phyloP scores from a whole-genome alignment of 208 protist species.

The Leishmania martiniquensis region DNA sequence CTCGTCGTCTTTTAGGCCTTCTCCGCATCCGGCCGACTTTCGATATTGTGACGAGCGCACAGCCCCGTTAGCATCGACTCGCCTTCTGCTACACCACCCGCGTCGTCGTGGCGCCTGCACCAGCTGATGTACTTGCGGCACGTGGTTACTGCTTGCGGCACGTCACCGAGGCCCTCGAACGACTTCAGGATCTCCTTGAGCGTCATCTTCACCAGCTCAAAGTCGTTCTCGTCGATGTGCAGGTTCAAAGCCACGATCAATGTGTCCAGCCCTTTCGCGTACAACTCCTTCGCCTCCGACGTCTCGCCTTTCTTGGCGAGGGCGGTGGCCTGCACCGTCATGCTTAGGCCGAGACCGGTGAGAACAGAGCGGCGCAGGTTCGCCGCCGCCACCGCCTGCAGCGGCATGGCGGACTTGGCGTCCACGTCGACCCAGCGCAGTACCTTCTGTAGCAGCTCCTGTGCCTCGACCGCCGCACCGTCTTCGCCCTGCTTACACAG shows the following conservation, averaged over 20 bases:
- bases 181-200: slow-evolving; percentile 71
- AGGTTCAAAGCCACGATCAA: slow-evolving; percentile 83
- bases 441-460: slow-evolving; percentile 66
- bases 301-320: slow-evolving; percentile 36
- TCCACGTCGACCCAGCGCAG: slow-evolving; percentile 89
- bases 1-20: neutral
- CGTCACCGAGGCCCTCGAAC: slow-evolving; percentile 88
- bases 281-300: slow-evolving; percentile 60
- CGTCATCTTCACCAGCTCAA: slow-evolving; percentile 72
- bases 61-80: slow-evolving; percentile 61
- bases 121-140: slow-evolving; percentile 89
- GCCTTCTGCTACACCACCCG: slow-evolving; percentile 59
- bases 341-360: slow-evolving; percentile 69
- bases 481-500: slow-evolving; percentile 48
- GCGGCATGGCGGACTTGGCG: slow-evolving; percentile 77
- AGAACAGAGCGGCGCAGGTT: slow-evolving; percentile 83
- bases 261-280: slow-evolving; percentile 81
- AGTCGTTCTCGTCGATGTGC: slow-evolving; percentile 90
- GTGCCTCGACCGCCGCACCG: slow-evolving; percentile 39
- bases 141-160: slow-evolving; percentile 75
- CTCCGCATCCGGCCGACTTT: slow-evolving; percentile 35
- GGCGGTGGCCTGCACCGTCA: slow-evolving; percentile 38
- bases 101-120: slow-evolving; percentile 82
- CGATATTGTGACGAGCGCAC: slow-evolving; percentile 46
- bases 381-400: slow-evolving; percentile 86